Evolutionary conservation across 768 basidiomycete genomes (phyloP).

Genomic region (Kwoniella sp.): DNA sequence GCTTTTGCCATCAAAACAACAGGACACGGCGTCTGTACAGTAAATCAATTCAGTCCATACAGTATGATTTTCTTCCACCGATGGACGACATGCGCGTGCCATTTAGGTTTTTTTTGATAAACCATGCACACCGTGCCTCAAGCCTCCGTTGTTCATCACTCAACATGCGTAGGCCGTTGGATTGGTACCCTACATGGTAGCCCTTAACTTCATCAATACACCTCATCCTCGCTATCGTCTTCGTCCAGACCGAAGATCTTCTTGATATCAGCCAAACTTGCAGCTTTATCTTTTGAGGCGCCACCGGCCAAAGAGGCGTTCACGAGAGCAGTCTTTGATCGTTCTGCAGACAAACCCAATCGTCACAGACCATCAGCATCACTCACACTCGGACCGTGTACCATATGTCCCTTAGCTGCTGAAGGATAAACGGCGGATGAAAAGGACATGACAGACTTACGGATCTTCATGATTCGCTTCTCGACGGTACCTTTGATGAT

Average conservation of each 20-base stretch:
- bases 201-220: slow-evolving; percentile 10
- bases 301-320: slow-evolving; percentile 53
- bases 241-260: slow-evolving; percentile 54
- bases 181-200: not conserved
- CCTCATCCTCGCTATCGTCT: slow-evolving; percentile 52
- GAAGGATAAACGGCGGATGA: too few relatives aligned
- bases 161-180: too few relatives aligned
- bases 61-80: too few relatives aligned
- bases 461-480: slow-evolving; percentile 51
- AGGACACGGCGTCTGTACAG: too few relatives aligned
- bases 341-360: slow-evolving; percentile 27
- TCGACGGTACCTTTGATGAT: slow-evolving; percentile 54
- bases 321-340: slow-evolving; percentile 53
- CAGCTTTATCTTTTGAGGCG: slow-evolving; percentile 39
- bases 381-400: too few relatives aligned
- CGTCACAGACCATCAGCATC: slow-evolving; percentile 3
- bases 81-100: too few relatives aligned
- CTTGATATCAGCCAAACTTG: slow-evolving; percentile 51
- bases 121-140: too few relatives aligned
- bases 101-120: too few relatives aligned
- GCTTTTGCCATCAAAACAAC: too few relatives aligned
- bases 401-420: too few relatives aligned
- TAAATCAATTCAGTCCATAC: too few relatives aligned
- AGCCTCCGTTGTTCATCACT: too few relatives aligned
- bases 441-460: slow-evolving; percentile 28